Percentiles rank a stretch among this genome's conserved stretches.
Evolutionary conservation across 2,329 filamentous ascomycete species (phyloP).

Genomic region (Acrodontium crateriforme): DNA sequence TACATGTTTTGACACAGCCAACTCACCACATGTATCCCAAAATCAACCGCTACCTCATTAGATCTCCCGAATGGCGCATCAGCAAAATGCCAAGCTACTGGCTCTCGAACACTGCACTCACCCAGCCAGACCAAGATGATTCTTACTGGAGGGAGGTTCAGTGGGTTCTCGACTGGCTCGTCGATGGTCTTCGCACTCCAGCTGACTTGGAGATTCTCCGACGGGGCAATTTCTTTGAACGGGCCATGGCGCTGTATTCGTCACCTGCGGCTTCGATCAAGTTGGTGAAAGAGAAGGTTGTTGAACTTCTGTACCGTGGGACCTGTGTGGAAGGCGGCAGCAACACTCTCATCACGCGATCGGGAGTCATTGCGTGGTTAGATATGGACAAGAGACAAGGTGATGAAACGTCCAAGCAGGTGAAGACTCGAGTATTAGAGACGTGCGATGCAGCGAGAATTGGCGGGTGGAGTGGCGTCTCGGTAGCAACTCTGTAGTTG

Average conservation of each 20-base stretch:
- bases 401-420: constrained; percentile 35
- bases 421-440: constrained; percentile 47
- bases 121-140: constrained; percentile 59
- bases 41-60: constrained; percentile 70
- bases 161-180: constrained; percentile 60
- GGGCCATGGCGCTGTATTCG: constrained; percentile 53
- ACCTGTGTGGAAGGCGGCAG: constrained; percentile 57
- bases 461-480: constrained; percentile 41
- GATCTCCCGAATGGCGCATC: constrained; percentile 59
- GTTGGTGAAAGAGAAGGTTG: constrained; percentile 45
- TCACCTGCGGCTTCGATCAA: constrained; percentile 46
- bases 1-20: constrained; percentile 60
- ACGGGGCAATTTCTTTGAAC: constrained; percentile 56
- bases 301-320: constrained; percentile 49
- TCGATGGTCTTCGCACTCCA: constrained; percentile 49
- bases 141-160: constrained; percentile 56
- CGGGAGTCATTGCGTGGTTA: constrained; percentile 63
- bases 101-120: constrained; percentile 59
- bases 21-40: constrained; percentile 75
- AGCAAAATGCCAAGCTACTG: constrained; percentile 43
- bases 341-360: constrained; percentile 66
- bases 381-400: constrained; percentile 40
- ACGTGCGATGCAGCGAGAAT: constrained; percentile 56
- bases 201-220: constrained; percentile 48
- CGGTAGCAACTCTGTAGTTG: constrained; percentile 1